These are phyloP conservation scores for Ogataea salicorniae DNA, from an alignment of 805 yeast species.

Conservation along the genomic window DNA sequence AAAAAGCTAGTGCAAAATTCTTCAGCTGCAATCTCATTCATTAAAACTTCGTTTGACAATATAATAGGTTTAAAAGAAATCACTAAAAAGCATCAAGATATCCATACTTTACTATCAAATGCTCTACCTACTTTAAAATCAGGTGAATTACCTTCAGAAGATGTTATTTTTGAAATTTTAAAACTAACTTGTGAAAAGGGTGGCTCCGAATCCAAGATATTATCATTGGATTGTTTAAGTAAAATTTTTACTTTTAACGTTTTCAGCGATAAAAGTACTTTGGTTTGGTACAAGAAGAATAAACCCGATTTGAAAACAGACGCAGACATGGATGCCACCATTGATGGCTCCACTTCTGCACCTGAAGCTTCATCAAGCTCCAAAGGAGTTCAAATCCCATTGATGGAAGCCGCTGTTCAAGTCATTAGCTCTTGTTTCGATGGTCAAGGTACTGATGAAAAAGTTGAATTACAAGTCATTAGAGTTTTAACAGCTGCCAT, in stretches of 20 bases:
- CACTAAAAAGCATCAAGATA: slow-evolving; percentile 38
- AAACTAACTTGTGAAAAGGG: slow-evolving; percentile 68
- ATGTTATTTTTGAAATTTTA: slow-evolving; percentile 71
- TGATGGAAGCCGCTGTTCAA: slow-evolving; percentile 79
- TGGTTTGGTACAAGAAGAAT: slow-evolving; percentile 35
- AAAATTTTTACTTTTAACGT: slow-evolving; percentile 84
- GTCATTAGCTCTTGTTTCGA: slow-evolving; percentile 81
- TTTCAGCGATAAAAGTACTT: slow-evolving; percentile 50
- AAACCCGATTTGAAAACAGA: slow-evolving; percentile 26
- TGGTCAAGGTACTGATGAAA: slow-evolving; percentile 88
- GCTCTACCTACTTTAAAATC: slow-evolving; percentile 40
- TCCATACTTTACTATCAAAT: slow-evolving; percentile 34
- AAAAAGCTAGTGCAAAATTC: slow-evolving; percentile 15
- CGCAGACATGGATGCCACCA: slow-evolving; percentile 39
- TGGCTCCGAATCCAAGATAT: slow-evolving; percentile 57
- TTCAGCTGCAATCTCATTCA: slow-evolving; percentile 28
- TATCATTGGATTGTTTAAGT: slow-evolving; percentile 80
- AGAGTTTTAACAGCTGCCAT: slow-evolving; percentile 88
- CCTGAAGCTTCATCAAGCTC: slow-evolving; percentile 33
- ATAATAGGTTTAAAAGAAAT: slow-evolving; percentile 29
- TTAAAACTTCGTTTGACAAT: slow-evolving; percentile 29
- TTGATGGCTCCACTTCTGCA: slow-evolving; percentile 2
- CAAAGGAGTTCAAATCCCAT: slow-evolving; percentile 36
- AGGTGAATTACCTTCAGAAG: slow-evolving; percentile 38
- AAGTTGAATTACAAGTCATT: slow-evolving; percentile 86